Base-by-base conservation (phyloP, 2,329 filamentous ascomycete species). In the Botrytis porri region DNA sequence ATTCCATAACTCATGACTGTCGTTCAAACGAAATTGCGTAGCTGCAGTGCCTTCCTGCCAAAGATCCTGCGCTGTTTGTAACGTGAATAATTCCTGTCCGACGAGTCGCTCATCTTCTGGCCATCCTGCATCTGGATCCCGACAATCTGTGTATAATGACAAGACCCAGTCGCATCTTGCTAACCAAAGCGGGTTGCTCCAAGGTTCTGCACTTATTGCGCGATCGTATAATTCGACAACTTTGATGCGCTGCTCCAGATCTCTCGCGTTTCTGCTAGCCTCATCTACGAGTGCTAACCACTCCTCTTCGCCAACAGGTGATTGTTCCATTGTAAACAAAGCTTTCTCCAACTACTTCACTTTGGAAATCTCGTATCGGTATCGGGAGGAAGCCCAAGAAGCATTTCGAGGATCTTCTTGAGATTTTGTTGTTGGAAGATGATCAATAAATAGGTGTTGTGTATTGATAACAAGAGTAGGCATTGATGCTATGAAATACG, bases 211-310 rank as follows among this genome's bases (percentile, higher is more conserved):
- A 73, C 84, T 83, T 35, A 91, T 88, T 73, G 93, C 92, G 77
- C 87, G 87, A 77, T 91, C 89, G 82, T 90, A 94, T 62, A 92
- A 83, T 81, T 95, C 93, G 79, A 94, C 86, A 65, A 93, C 85
- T 75, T 87, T 86, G 80, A 93, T 87, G 77, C 91, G 89, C 78
- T 89, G 87, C 75, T 94, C 91, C 71, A 92, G 82, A 80, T 90
- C 83, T 79, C 84, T 80, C 80, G 91, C 84, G 83, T 85, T 83
- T 82, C 86, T 84, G 73, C 86, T 88, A 77, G 92, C 88, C 81
- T 95, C 93, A 75, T 93, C 89, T 76, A 95, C 87, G 82, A 92
- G 93, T 77, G 92, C 91, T 77, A 92, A 82, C 93, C 93, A 96
- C 80, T 87, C 88, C 73, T 92, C 89, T 84, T 96, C 93, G 78